Conservation (phyloP, 495 filamentous ascomycete species). For the Aspergillus ostianus region DNA sequence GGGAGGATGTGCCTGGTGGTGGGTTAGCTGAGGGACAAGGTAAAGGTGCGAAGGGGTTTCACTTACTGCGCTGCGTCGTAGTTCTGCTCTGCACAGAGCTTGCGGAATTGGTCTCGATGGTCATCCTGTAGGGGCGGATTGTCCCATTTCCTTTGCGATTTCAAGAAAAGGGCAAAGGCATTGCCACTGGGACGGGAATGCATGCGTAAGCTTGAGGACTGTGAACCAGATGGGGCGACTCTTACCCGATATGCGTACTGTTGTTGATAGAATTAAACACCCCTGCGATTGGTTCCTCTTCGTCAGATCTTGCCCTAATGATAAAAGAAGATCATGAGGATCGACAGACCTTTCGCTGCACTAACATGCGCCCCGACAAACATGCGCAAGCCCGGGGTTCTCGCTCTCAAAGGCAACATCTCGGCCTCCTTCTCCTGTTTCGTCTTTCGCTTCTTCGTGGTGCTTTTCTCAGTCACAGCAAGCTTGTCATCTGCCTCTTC, state of each 20-base stretch:
- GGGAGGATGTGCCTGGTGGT: slow-evolving; percentile 67
- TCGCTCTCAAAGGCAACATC: slow-evolving; percentile 62
- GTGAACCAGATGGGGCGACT: background rate
- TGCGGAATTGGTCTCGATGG: slow-evolving; percentile 62
- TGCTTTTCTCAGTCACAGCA: slow-evolving; percentile 18
- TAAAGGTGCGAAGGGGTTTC: background rate
- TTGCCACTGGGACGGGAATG: slow-evolving; percentile 59
- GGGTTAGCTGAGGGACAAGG: background rate
- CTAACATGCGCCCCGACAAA: slow-evolving; percentile 91
- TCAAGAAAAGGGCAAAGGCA: slow-evolving; percentile 90
- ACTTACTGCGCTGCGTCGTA: slow-evolving; percentile 65
- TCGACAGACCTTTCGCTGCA: slow-evolving; percentile 67
- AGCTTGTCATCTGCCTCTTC: slow-evolving; percentile 20
- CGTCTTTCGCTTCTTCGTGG: slow-evolving; percentile 28
- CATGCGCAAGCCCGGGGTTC: slow-evolving; percentile 72
- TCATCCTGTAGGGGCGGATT: slow-evolving; percentile 73
- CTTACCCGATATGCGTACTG: slow-evolving; percentile 67
- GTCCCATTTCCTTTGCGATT: slow-evolving; percentile 93
- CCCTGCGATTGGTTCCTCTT: too few relatives aligned
- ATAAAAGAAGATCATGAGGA: slow-evolving; percentile 2
- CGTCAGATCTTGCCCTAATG: slow-evolving; percentile 8
- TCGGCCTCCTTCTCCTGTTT: slow-evolving; percentile 46
- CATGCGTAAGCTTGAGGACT: slow-evolving; percentile 11
- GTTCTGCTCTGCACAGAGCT: slow-evolving; percentile 62
- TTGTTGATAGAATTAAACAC: slow-evolving; percentile 88